phyloP scores from a whole-genome alignment of 2,329 filamentous ascomycete genomes.

The Colletotrichum navitas region DNA sequence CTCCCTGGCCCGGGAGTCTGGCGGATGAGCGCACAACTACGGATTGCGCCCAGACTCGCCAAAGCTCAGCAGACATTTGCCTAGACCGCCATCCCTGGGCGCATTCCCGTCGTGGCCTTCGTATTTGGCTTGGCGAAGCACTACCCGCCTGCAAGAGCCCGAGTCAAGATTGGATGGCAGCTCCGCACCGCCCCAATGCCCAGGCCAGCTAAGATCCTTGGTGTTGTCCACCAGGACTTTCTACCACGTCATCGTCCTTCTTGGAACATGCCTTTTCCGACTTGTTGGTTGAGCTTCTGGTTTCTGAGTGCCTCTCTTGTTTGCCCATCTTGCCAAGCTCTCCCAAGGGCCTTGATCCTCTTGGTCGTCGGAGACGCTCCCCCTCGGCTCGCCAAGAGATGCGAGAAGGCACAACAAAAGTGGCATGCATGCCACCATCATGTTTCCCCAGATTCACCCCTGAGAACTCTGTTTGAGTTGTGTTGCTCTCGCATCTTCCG shows the following conservation, averaged over 20 bases:
- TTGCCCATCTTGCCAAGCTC: conserved; percentile 5
- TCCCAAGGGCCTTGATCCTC: not conserved
- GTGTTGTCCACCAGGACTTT: conserved; percentile 11
- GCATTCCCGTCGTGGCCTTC: conserved; percentile 28
- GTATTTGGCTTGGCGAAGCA: conserved; percentile 33
- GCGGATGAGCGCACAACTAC: conserved; percentile 31
- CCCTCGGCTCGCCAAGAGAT: conserved; percentile 29
- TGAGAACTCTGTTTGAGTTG: conserved; percentile 12
- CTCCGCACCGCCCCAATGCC: conserved; percentile 39
- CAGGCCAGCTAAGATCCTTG: conserved; percentile 32
- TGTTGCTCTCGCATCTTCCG: conserved; percentile 18
- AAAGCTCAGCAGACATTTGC: conserved; percentile 35
- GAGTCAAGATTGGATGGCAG: conserved; percentile 36
- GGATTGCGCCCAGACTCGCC: conserved; percentile 31
- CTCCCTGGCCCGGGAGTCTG: conserved; percentile 17
- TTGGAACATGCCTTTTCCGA: conserved; percentile 15
- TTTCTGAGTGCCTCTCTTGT: not conserved
- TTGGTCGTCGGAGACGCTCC: not conserved
- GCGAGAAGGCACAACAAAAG: conserved; percentile 25
- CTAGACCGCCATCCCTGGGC: conserved; percentile 30
- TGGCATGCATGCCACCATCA: conserved; percentile 16
- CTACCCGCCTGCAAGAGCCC: not conserved
- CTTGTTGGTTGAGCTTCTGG: not conserved
- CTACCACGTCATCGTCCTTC: conserved; percentile 32
- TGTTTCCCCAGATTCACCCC: conserved; percentile 31